Base-by-base conservation (phyloP, 495 filamentous ascomycete genomes). In the Penicillium lividum region DNA sequence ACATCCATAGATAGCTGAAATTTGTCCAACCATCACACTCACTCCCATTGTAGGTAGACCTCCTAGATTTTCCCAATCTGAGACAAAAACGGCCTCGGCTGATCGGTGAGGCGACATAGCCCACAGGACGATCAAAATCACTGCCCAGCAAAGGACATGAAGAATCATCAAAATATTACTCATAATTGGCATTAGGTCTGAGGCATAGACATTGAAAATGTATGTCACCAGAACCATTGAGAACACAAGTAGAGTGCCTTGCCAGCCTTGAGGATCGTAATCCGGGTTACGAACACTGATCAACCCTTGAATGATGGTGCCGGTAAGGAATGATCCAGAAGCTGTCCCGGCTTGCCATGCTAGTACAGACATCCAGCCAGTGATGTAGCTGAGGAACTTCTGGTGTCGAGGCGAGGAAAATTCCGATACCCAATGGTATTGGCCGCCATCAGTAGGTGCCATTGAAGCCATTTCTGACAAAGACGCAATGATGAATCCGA, bases 391-490 rank as follows among this genome's bases (percentile, higher is more conserved):
- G 4, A 81, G 57, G 42, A 74, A 74, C 45, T 72, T 72, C 54
- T 81, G 80, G 27, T 61, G 68, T 27, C 59, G 56, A 4, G 63
- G 68, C 1, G 75, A 73, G 0, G 78, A 67, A 49, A 82, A 81
- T 52, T 82, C 80, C 3, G 73, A 78, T 0, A 78, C 75, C 77
- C 78, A 80, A 54, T 80, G 77, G 44, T 79, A 80, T 58, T 80
- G 76, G 1, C 75, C 77, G 29, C 75, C 79, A 4, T 72, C 54
- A 0, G 64, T 66, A 4, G 64, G 64, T 5, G 60, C 60, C 69
- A 75, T 75, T 0, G 75, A 75, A 2, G 73, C 73, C 72, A 77
- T 74, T 56, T 77, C 75, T 4, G 74, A 66, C 38, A 77, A 40
- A 0, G 71, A 77, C 29, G 65, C 57, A 31, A 69, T 73, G 6